Conservation (phyloP, 768 basidiomycete species). For the Amanita thiersii region DNA sequence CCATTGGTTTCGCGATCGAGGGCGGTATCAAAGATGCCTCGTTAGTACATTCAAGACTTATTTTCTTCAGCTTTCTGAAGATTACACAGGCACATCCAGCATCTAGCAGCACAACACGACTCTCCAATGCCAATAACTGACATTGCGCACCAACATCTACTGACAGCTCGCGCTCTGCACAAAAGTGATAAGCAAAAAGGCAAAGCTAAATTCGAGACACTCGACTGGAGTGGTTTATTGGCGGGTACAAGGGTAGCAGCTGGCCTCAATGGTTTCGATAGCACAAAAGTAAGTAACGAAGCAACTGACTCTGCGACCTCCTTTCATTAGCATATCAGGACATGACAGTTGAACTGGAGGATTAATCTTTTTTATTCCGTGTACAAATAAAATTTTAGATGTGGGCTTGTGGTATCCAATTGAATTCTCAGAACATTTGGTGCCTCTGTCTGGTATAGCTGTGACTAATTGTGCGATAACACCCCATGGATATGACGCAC, state of each 20-base stretch:
- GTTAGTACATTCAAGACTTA: constrained; percentile 23
- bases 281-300: constrained; percentile 20
- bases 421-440: no score
- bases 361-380: not conserved
- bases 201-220: constrained; percentile 36
- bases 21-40: constrained; percentile 85
- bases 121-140: constrained; percentile 68
- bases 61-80: not conserved
- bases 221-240: constrained; percentile 83
- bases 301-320: not conserved
- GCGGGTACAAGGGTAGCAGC: constrained; percentile 72
- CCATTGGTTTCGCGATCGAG: constrained; percentile 69
- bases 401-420: not conserved
- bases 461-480: no score
- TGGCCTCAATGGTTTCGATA: constrained; percentile 44
- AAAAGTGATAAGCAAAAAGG: constrained; percentile 36
- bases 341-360: not conserved
- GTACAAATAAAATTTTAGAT: constrained; percentile 15
- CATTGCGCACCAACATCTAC: constrained; percentile 66
- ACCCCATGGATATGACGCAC: no score
- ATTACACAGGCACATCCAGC: constrained; percentile 53
- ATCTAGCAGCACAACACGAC: constrained; percentile 55
- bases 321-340: not conserved
- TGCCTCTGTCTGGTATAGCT: no score
- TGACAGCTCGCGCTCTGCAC: constrained; percentile 73